Conservation (phyloP, 2,329 filamentous ascomycete genomes). For the Nemania sp. region DNA sequence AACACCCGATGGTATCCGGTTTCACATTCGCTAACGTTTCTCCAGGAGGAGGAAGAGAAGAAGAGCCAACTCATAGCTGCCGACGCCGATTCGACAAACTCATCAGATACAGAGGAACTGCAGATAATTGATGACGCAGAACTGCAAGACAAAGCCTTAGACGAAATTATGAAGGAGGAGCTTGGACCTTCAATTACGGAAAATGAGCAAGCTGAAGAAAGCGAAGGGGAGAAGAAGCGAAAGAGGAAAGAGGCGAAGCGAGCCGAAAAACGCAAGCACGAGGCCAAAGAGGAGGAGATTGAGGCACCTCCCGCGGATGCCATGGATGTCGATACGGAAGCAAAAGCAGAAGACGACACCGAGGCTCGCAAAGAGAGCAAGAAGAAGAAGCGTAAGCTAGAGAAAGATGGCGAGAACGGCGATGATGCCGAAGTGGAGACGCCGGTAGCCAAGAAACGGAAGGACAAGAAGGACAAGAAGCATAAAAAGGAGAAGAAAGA, state of each 20-base stretch:
- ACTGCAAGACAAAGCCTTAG: slow-evolving; percentile 14
- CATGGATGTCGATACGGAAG: slow-evolving; percentile 20
- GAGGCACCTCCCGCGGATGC: slow-evolving; percentile 19
- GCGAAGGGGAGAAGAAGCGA: slow-evolving; percentile 36
- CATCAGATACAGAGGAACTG: slow-evolving; percentile 5
- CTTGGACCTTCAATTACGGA: slow-evolving; percentile 20
- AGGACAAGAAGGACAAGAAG: slow-evolving; percentile 34
- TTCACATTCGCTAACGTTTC: slow-evolving; percentile 1
- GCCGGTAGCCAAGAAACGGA: slow-evolving; percentile 28
- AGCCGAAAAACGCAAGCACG: slow-evolving; percentile 40
- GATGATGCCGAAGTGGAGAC: slow-evolving; percentile 25
- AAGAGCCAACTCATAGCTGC: slow-evolving; percentile 31
- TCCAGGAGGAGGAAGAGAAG: slow-evolving; percentile 33
- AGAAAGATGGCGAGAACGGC: slow-evolving; percentile 23
- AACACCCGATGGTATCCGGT: background rate
- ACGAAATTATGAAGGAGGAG: slow-evolving; percentile 27
- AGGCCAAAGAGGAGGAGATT: slow-evolving; percentile 27
- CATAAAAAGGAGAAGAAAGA: slow-evolving; percentile 29
- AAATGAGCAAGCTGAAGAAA: slow-evolving; percentile 18
- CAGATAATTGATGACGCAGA: slow-evolving; percentile 17
- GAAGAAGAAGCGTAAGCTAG: slow-evolving; percentile 38
- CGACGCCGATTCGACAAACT: background rate
- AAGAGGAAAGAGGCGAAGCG: slow-evolving; percentile 43
- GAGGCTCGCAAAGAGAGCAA: slow-evolving; percentile 32
- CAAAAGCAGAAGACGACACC: slow-evolving; percentile 15